phyloP scores from a whole-genome alignment of 208 protist species.

The Porcisia deanei region DNA sequence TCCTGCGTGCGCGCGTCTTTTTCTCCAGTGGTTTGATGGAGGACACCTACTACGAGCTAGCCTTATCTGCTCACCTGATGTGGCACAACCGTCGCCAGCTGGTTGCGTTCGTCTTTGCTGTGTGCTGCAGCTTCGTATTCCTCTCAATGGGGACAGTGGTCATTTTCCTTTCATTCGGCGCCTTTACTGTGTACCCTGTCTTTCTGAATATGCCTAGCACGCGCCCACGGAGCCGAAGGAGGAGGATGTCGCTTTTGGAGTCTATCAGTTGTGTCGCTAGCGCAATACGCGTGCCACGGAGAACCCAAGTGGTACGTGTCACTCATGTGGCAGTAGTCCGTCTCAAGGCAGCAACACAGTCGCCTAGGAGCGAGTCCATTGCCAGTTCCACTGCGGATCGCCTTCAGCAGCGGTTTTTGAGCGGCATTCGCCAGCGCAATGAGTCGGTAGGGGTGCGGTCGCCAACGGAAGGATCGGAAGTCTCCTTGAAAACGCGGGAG shows the following conservation, averaged over 20 bases:
- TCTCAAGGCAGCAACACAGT: not conserved
- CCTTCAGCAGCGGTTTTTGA: constrained; percentile 29
- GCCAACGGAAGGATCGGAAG: constrained; percentile 18
- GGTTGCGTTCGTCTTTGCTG: constrained; percentile 18
- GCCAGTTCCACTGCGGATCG: constrained; percentile 5
- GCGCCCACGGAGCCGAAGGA: constrained; percentile 26
- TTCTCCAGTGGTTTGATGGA: constrained; percentile 76
- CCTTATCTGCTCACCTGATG: constrained; percentile 54
- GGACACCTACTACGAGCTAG: constrained; percentile 83
- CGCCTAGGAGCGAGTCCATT: constrained; percentile 9
- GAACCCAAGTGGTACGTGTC: constrained; percentile 28
- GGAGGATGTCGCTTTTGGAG: constrained; percentile 10
- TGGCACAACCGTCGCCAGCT: constrained; percentile 36
- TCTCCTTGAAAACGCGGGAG: constrained; percentile 19
- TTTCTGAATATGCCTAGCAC: constrained; percentile 40
- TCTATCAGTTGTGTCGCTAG: not conserved
- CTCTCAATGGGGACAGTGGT: constrained; percentile 56
- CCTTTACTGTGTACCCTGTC: constrained; percentile 60
- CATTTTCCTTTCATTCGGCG: constrained; percentile 31
- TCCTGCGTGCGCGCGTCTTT: constrained; percentile 74
- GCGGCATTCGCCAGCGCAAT: constrained; percentile 19
- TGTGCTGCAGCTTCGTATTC: constrained; percentile 31
- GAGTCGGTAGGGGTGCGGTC: constrained; percentile 19
- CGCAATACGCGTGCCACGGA: constrained; percentile 19
- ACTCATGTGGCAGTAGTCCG: constrained; percentile 25